phyloP scores from a whole-genome alignment of 352 stramenopile species.

The Pythium oligandrum region DNA sequence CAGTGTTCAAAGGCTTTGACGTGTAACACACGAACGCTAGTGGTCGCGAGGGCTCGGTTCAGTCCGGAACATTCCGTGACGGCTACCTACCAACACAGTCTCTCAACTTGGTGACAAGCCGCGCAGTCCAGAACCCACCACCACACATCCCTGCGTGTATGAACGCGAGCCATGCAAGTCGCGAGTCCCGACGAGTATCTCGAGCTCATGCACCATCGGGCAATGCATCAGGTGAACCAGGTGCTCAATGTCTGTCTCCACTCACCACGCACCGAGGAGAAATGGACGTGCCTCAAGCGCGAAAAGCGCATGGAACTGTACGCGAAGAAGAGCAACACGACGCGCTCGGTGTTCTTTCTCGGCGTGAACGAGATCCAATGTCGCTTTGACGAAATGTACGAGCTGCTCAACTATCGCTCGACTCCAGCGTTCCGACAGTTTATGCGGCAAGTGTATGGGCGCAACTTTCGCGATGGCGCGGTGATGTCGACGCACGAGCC shows the following conservation, averaged over 20 bases:
- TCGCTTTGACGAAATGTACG: constrained; percentile 53
- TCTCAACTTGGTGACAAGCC: too few relatives aligned
- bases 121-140: neutral
- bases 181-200: constrained; percentile 28
- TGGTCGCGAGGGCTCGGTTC: too few relatives aligned
- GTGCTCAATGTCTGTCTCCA: constrained; percentile 50
- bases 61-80: too few relatives aligned
- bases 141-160: neutral
- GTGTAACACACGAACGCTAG: too few relatives aligned
- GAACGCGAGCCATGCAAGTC: constrained; percentile 20
- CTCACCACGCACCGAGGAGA: constrained; percentile 43
- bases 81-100: too few relatives aligned
- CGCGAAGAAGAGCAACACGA: constrained; percentile 35
- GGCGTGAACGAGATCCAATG: constrained; percentile 56
- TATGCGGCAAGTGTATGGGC: constrained; percentile 53
- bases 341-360: constrained; percentile 38
- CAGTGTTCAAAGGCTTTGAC: too few relatives aligned
- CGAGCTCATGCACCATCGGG: constrained; percentile 52
- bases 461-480: constrained; percentile 49
- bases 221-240: constrained; percentile 57
- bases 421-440: constrained; percentile 51
- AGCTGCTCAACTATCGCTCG: constrained; percentile 52
- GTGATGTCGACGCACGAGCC: constrained; percentile 36
- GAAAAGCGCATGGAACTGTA: constrained; percentile 54
- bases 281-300: constrained; percentile 47